These are phyloP conservation scores for Hortaea sp. DNA, from an alignment of 2,329 filamentous ascomycete genomes.

Conservation along the genomic window DNA sequence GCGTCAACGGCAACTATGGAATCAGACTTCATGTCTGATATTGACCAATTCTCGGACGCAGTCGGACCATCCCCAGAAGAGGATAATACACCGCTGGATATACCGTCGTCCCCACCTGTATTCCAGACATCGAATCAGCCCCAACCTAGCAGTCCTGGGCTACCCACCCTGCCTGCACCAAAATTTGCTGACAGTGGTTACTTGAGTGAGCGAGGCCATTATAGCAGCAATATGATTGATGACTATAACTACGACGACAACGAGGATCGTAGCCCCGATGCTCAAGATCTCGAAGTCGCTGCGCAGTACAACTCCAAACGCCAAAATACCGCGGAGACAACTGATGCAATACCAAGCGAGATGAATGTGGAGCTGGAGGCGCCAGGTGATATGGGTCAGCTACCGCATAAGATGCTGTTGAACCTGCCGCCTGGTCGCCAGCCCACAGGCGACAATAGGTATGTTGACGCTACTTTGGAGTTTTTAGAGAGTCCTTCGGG, in stretches of 20 bases:
- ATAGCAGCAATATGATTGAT: constrained; percentile 57
- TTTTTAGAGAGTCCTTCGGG: constrained; percentile 10
- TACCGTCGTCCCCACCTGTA: constrained; percentile 83
- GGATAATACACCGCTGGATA: constrained; percentile 63
- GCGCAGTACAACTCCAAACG: constrained; percentile 22
- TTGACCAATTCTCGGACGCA: constrained; percentile 30
- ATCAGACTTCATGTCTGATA: constrained; percentile 22
- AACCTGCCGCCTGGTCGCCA: constrained; percentile 10
- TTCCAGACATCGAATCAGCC: constrained; percentile 42
- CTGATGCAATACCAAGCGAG: constrained; percentile 4
- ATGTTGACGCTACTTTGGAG: constrained; percentile 14
- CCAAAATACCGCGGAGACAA: constrained; percentile 7
- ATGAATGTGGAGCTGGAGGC: constrained; percentile 11
- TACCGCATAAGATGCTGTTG: constrained; percentile 15
- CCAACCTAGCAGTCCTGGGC: constrained; percentile 64
- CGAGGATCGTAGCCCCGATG: constrained; percentile 26
- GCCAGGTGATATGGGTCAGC: constrained; percentile 16
- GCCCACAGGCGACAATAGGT: constrained; percentile 14
- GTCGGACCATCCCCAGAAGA: constrained; percentile 37
- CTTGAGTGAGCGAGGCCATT: constrained; percentile 43
- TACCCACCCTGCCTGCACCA: constrained; percentile 41
- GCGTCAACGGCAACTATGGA: constrained; percentile 16
- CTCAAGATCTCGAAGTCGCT: constrained; percentile 27
- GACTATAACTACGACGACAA: constrained; percentile 58
- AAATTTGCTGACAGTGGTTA: constrained; percentile 60